These are phyloP conservation scores for Ploettnerulaceae sp. DNA, from an alignment of 2,329 filamentous ascomycete genomes.

Conservation along the genomic window DNA sequence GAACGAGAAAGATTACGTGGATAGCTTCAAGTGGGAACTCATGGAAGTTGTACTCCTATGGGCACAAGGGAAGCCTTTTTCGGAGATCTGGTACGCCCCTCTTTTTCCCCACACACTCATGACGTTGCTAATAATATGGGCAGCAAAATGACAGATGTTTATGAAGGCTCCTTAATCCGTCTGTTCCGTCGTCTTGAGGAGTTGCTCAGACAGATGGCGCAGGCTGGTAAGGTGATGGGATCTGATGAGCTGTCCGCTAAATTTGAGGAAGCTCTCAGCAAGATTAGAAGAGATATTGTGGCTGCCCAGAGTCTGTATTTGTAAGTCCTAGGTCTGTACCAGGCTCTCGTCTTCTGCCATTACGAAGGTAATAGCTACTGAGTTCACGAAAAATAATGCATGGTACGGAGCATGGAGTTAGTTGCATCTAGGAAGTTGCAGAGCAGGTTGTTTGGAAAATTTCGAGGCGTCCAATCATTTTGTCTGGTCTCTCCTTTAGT, in stretches of 20 bases:
- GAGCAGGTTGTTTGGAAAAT: not conserved
- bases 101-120: constrained; percentile 5
- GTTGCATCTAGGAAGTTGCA: constrained; percentile 5
- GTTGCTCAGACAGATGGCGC: constrained; percentile 87
- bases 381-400: constrained; percentile 12
- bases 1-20: constrained; percentile 92
- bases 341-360: not conserved
- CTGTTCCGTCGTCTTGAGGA: constrained; percentile 95
- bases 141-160: constrained; percentile 98
- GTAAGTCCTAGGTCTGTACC: constrained; percentile 40
- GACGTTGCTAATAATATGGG: constrained; percentile 19
- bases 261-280: constrained; percentile 79
- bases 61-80: constrained; percentile 85
- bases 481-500: not conserved
- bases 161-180: constrained; percentile 93
- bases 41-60: constrained; percentile 96
- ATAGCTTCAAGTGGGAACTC: constrained; percentile 85
- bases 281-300: constrained; percentile 90
- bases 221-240: constrained; percentile 97
- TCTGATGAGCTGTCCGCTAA: constrained; percentile 89
- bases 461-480: not conserved
- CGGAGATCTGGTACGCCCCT: constrained; percentile 81
- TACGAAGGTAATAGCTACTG: not conserved
- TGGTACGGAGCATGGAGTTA: constrained; percentile 19
- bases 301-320: constrained; percentile 91